Evolutionary conservation across 2,329 filamentous ascomycete species (phyloP).

Genomic region (Alternaria hordeiaustralica): DNA sequence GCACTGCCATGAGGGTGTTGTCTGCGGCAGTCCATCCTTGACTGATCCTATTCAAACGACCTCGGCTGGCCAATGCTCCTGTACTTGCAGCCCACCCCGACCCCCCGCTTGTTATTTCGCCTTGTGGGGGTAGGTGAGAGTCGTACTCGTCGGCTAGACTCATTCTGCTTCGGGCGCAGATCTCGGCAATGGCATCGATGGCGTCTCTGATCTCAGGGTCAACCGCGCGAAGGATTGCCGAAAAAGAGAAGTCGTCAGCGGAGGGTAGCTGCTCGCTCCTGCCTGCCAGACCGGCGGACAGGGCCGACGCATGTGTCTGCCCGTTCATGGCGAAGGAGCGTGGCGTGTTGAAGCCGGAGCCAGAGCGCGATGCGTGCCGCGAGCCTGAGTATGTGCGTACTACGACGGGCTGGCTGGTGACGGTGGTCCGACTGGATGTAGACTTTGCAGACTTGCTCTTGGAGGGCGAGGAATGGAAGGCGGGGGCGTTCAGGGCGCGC

Average conservation of each 20-base stretch:
- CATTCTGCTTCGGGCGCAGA: conserved; percentile 66
- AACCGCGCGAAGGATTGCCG: conserved; percentile 62
- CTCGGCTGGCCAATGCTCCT: conserved; percentile 38
- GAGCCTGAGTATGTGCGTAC: conserved; percentile 51
- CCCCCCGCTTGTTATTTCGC: conserved; percentile 57
- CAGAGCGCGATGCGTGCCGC: conserved; percentile 41
- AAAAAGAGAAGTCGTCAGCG: conserved; percentile 62
- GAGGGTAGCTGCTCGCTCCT: conserved; percentile 50
- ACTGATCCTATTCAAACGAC: conserved; percentile 38
- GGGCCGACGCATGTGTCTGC: conserved; percentile 29
- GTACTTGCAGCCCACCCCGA: conserved; percentile 39
- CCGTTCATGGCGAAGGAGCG: conserved; percentile 43
- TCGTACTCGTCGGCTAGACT: conserved; percentile 69
- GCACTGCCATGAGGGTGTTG: conserved; percentile 54
- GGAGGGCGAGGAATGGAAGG: conserved; percentile 42
- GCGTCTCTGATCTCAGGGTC: conserved; percentile 65
- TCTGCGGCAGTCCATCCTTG: conserved; percentile 46
- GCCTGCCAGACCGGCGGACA: conserved; percentile 41
- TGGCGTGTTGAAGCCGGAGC: conserved; percentile 42
- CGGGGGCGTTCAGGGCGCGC: conserved; percentile 48
- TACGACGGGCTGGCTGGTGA: conserved; percentile 53
- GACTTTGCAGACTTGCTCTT: conserved; percentile 48
- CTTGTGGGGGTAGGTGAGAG: conserved; percentile 66
- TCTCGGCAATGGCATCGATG: conserved; percentile 68
- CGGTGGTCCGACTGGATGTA: conserved; percentile 46